Percentiles rank a stretch among this genome's conserved stretches.
phyloP scores from a whole-genome alignment of 208 protist genomes.

The Herpetomonas samuelpessoai region DNA sequence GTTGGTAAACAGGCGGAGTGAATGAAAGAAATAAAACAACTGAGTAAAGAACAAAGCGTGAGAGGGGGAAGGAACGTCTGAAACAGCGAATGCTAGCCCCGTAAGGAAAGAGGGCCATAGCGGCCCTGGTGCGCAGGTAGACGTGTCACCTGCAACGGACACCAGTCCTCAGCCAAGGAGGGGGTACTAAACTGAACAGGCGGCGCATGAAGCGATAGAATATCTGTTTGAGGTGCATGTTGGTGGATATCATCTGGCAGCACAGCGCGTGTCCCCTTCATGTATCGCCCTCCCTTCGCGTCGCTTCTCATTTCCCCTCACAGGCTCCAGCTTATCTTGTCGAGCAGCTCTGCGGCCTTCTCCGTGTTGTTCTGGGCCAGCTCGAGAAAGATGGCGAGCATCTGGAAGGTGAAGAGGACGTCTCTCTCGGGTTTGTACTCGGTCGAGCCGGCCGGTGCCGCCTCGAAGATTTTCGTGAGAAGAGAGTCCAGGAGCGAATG shows the following conservation, averaged over 20 bases:
- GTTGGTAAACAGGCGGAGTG: too few species aligned
- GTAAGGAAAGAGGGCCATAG: too few species aligned
- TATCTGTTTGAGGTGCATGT: too few species aligned
- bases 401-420: constrained; percentile 71
- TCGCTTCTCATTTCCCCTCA: too few species aligned
- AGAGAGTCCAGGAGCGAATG: constrained; percentile 73
- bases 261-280: too few species aligned
- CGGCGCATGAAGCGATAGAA: too few species aligned
- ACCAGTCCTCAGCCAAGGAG: too few species aligned
- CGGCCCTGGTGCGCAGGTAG: too few species aligned
- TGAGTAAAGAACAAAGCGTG: neutral
- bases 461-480: constrained; percentile 75
- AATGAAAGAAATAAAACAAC: neutral
- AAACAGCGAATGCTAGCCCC: neutral
- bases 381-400: constrained; percentile 78
- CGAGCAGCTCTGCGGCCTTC: constrained; percentile 69
- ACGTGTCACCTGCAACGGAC: too few species aligned
- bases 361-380: constrained; percentile 82
- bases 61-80: neutral
- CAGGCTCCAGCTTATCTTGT: constrained; percentile 65
- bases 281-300: too few species aligned
- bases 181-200: too few species aligned
- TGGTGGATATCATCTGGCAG: too few species aligned
- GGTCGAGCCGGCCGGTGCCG: constrained; percentile 23
- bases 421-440: constrained; percentile 64